A percentile compares a stretch with the other conserved stretches of the same genome.
Conservation (phyloP, 164 flowering plant species). For the Protea cynaroides region DNA sequence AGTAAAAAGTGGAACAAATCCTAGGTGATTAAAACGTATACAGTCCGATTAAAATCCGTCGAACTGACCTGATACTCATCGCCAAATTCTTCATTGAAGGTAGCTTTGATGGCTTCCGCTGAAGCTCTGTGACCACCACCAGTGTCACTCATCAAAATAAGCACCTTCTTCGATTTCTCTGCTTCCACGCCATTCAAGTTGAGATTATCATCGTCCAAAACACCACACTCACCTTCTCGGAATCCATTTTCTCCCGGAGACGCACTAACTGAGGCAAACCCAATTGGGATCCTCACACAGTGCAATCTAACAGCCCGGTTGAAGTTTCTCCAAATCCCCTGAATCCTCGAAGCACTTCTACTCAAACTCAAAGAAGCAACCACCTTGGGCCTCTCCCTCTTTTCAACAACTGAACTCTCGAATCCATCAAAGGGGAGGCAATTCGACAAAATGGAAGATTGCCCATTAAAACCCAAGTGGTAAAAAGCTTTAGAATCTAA, state of each 20-base stretch:
- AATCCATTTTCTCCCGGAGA: conserved; percentile 35
- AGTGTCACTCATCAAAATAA: conserved; percentile 97
- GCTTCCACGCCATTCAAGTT: conserved; percentile 36
- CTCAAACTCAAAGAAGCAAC: conserved; percentile 44
- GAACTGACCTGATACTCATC: conserved; percentile 82
- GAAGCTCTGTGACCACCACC: conserved; percentile 99
- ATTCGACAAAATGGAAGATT: conserved; percentile 30
- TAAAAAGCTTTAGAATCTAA: conserved; percentile 22
- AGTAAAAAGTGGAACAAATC: conserved; percentile 9
- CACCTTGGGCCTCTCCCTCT: conserved; percentile 24
- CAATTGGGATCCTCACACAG: conserved; percentile 65
- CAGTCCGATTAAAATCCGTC: conserved; percentile 8
- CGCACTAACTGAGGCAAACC: conserved; percentile 55
- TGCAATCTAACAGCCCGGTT: conserved; percentile 61
- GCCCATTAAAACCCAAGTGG: conserved; percentile 31
- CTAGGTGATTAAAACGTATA: not conserved
- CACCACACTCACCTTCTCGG: conserved; percentile 35
- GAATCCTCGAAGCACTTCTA: conserved; percentile 24
- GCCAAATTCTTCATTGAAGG: conserved; percentile 76
- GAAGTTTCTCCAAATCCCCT: conserved; percentile 42
- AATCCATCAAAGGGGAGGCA: conserved; percentile 25
- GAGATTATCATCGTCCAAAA: conserved; percentile 42
- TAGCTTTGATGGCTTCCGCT: conserved; percentile 92
- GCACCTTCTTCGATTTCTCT: conserved; percentile 51
- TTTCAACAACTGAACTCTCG: conserved; percentile 16